Conservation (phyloP, 768 basidiomycete genomes). For the Russula vinacea region DNA sequence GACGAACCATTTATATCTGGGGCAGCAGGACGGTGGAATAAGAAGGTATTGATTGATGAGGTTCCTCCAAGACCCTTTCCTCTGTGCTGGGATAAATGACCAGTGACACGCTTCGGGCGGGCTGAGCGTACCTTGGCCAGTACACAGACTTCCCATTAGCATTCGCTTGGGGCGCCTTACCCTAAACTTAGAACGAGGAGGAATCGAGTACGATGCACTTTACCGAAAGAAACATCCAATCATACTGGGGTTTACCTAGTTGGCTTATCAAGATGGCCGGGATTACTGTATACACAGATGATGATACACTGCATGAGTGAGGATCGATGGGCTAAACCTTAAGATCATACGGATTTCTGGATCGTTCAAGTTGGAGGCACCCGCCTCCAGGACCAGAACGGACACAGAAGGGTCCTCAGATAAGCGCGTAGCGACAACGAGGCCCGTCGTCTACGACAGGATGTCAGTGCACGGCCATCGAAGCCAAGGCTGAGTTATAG, state of each 20-base stretch:
- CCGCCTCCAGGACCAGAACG: no score
- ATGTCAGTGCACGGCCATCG: background rate
- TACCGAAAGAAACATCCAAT: conserved; percentile 23
- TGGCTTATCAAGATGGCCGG: background rate
- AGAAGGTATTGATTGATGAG: conserved; percentile 30
- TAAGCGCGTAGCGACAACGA: no score
- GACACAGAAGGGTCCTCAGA: no score
- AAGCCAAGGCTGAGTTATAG: background rate
- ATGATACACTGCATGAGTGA: no score
- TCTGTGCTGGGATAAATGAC: conserved; percentile 10
- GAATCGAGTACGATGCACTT: background rate
- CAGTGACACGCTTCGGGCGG: background rate
- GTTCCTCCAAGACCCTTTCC: conserved; percentile 34
- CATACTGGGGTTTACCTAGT: conserved; percentile 15
- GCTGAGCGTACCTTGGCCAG: conserved; percentile 5
- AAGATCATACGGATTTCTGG: conserved; percentile 15
- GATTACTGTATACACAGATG: background rate
- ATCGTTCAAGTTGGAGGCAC: background rate
- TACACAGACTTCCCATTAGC: background rate
- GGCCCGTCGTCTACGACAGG: conserved; percentile 8
- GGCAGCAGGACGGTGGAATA: conserved; percentile 19
- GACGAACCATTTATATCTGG: conserved; percentile 29
- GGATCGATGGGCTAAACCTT: no score
- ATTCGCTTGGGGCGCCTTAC: conserved; percentile 16
- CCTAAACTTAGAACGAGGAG: background rate